Percentiles rank a stretch among this genome's conserved stretches.
Evolutionary conservation across 441 rosid genomes (phyloP).

Genomic region (Syzygium syzygioides): DNA sequence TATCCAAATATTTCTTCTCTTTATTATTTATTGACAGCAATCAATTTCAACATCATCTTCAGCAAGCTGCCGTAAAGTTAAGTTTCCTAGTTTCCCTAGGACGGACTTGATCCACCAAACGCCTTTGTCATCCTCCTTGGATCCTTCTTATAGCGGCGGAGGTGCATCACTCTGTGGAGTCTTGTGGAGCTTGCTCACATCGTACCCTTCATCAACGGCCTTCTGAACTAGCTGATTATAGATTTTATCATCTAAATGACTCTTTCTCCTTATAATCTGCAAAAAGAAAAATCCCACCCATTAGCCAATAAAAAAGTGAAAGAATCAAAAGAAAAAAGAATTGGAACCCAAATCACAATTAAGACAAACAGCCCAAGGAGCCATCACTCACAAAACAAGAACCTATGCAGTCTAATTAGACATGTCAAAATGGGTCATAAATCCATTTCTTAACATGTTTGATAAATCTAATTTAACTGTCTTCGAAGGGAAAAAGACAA

Average conservation of each 20-base stretch:
- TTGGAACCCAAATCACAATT: not conserved
- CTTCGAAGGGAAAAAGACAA: no score
- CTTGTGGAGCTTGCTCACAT: constrained; percentile 63
- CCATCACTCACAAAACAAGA: not conserved
- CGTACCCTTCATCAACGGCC: constrained; percentile 56
- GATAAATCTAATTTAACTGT: no score
- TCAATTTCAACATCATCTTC: not conserved
- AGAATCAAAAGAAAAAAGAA: not conserved
- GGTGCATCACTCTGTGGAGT: constrained; percentile 49
- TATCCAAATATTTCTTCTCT: not conserved
- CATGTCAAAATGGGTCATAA: no score
- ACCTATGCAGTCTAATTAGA: not conserved
- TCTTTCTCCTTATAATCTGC: constrained; percentile 59
- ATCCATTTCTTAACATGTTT: no score
- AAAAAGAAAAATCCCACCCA: not conserved
- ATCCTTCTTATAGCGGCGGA: constrained; percentile 37
- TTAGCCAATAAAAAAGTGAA: not conserved
- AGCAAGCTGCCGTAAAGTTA: not conserved
- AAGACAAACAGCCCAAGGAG: not conserved
- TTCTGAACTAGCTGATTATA: constrained; percentile 48
- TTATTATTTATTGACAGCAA: not conserved
- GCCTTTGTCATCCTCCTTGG: constrained; percentile 52
- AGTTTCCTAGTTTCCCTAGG: constrained; percentile 18
- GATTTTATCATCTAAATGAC: constrained; percentile 51
- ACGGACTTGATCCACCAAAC: constrained; percentile 81